These are phyloP conservation scores for Penicillium macrosclerotiorum DNA, from an alignment of 495 filamentous ascomycete species.

Conservation along the genomic window DNA sequence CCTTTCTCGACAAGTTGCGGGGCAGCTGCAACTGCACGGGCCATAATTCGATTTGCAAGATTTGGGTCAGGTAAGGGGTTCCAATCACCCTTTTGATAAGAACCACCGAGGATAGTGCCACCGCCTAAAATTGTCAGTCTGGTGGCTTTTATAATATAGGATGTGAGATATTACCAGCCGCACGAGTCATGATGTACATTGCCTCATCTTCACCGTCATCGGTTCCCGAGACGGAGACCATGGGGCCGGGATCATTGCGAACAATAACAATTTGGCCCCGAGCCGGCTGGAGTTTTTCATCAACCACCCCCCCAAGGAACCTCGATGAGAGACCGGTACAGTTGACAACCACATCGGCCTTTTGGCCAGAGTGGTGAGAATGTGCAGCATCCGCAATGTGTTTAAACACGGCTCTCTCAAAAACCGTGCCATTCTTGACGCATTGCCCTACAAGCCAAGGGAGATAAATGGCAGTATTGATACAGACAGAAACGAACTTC, in stretches of 20 bases:
- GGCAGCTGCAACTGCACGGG: slow-evolving; percentile 66
- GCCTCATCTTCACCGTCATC: slow-evolving; percentile 80
- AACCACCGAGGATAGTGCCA: slow-evolving; percentile 83
- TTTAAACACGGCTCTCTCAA: slow-evolving; percentile 58
- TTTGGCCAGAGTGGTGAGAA: slow-evolving; percentile 59
- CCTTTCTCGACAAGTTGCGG: slow-evolving; percentile 70
- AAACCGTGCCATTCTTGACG: slow-evolving; percentile 61
- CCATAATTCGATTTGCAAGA: slow-evolving; percentile 84
- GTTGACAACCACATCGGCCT: slow-evolving; percentile 76
- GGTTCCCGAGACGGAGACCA: slow-evolving; percentile 68
- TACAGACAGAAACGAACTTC: slow-evolving; percentile 79
- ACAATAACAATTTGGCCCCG: slow-evolving; percentile 90
- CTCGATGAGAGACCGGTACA: slow-evolving; percentile 77
- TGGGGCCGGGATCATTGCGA: slow-evolving; percentile 72
- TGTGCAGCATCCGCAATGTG: slow-evolving; percentile 72
- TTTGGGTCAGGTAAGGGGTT: slow-evolving; percentile 79
- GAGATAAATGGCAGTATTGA: slow-evolving; percentile 86
- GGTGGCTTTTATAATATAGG: background rate
- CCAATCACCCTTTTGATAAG: slow-evolving; percentile 80
- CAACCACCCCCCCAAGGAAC: slow-evolving; percentile 79
- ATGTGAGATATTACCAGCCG: slow-evolving; percentile 49
- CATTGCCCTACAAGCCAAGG: slow-evolving; percentile 80
- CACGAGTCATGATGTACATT: slow-evolving; percentile 90
- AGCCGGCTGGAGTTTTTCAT: slow-evolving; percentile 68
- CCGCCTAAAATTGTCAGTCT: slow-evolving; percentile 40